Percentiles rank a stretch among this genome's conserved stretches.
Conservation (phyloP, 148 eudicot species). For the Beta vulgaris region DNA sequence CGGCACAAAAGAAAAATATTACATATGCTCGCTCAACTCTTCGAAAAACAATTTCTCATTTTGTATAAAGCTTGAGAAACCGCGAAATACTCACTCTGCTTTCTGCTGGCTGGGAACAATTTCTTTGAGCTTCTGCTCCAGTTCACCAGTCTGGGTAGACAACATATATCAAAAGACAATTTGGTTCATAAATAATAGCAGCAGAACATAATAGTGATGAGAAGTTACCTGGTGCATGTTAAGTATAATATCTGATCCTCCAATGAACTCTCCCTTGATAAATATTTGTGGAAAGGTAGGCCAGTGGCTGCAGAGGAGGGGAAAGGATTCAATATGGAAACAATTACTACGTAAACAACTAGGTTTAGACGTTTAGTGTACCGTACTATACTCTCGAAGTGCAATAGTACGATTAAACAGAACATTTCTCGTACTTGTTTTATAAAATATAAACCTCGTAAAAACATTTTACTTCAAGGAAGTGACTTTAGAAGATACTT, state of each 20-base stretch:
- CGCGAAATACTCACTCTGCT: constrained; percentile 17
- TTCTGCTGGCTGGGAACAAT: constrained; percentile 23
- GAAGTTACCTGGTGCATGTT: constrained; percentile 63
- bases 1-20: background rate
- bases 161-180: background rate
- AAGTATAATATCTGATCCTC: constrained; percentile 80
- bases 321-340: background rate
- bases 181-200: background rate
- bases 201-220: background rate
- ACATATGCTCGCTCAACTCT: background rate
- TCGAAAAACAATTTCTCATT: background rate
- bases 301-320: constrained; percentile 57
- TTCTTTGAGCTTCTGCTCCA: constrained; percentile 53
- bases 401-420: too few relatives aligned
- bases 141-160: constrained; percentile 45
- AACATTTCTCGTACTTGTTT: background rate
- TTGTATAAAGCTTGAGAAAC: background rate
- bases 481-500: background rate
- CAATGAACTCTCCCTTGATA: constrained; percentile 74
- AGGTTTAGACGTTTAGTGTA: background rate
- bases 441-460: background rate
- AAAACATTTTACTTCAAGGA: background rate
- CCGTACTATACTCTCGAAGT: background rate
- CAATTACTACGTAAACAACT: background rate
- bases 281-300: constrained; percentile 80